A percentile compares a stretch with the other conserved stretches of the same genome.
phyloP scores from a whole-genome alignment of 2,329 filamentous ascomycete genomes.

The Calonectria ilicicola region DNA sequence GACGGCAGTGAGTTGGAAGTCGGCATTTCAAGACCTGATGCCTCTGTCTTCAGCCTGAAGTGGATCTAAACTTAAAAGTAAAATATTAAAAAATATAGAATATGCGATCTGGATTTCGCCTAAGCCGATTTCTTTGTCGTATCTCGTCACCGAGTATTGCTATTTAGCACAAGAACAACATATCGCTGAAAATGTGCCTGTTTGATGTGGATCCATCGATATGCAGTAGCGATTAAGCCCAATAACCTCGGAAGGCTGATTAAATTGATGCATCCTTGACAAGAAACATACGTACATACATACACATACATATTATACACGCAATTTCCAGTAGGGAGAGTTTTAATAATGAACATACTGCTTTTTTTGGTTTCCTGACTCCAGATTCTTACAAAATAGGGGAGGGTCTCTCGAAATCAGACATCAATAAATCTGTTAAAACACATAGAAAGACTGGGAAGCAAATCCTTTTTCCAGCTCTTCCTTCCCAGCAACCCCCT shows the following conservation, averaged over 20 bases:
- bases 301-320: not conserved
- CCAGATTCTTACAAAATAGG: constrained; percentile 37
- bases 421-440: constrained; percentile 14
- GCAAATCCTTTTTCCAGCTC: constrained; percentile 15
- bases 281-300: no score
- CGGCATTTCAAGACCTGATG: constrained; percentile 4
- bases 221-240: not conserved
- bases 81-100: not conserved
- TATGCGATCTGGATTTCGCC: no score
- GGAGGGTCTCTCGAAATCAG: constrained; percentile 20
- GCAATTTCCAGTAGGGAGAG: not conserved
- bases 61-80: not conserved
- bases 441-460: constrained; percentile 21
- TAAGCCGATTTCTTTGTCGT: no score
- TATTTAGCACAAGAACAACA: no score
- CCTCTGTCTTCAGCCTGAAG: constrained; percentile 12
- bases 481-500: constrained; percentile 15
- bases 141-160: no score
- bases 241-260: no score
- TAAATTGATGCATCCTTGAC: no score
- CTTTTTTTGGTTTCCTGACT: constrained; percentile 35
- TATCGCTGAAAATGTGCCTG: no score
- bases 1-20: constrained; percentile 3
- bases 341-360: not conserved
- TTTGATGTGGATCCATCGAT: no score